Evolutionary conservation across 345 rosid species (phyloP), one percentile per base, ranked within the genome.

Genomic region (Aquilaria sinensis): DNA sequence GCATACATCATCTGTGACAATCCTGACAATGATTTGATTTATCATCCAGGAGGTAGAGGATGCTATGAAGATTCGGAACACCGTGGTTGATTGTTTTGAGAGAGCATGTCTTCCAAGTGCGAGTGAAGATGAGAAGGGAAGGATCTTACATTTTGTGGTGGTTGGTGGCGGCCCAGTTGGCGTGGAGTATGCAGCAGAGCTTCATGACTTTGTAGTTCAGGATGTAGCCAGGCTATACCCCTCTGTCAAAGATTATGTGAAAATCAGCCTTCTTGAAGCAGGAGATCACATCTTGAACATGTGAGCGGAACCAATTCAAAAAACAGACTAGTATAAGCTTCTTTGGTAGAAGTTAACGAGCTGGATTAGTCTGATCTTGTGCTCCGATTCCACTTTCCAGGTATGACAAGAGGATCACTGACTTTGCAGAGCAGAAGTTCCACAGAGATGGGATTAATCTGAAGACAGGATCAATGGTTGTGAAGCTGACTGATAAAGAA

Each of bases 121-220:
- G 7, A 80, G 80, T 7, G 96, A 91, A 14, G 91, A 86, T 65
- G 93, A 88, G 75, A 86, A 72, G 81, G 81, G 77, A 56, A 76
- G 80, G 64, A 81, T 91, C 52, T 72, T 86, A 64, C 93, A 91
- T 67, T 91, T 91, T 71, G 93, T 91, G 16, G 93, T 88, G 2
- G 96, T 91, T 45, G 97, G 93, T 5, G 97, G 97, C 12, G 96
- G 96, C 9, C 96, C 97, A 43, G 80, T 89, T 1, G 93, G 97
- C 7, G 96, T 91, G 13, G 97, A 91, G 78, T 91, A 82, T 77
- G 89, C 96, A 14, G 93, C 97, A 9, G 97, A 88, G 78, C 87
- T 91, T 32, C 89, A 78, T 62, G 97, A 91, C 63, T 80, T 78
- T 56, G 79, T 82, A 0, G 65, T 70, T 9, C 84, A 91, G 23